phyloP scores from a whole-genome alignment of 495 filamentous ascomycete species.

The Neurospora sublineolata region DNA sequence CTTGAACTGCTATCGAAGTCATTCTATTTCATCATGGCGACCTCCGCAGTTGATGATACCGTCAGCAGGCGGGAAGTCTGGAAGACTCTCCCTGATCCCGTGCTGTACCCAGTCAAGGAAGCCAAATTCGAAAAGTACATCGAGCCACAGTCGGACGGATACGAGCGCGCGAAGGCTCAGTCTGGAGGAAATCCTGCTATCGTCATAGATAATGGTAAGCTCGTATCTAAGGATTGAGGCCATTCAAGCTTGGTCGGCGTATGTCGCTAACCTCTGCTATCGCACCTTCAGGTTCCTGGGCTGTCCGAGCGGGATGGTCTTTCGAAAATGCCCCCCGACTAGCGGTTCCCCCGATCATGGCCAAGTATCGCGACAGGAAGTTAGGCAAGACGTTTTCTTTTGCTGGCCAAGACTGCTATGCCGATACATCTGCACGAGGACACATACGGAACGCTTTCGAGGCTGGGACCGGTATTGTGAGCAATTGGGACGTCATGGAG shows the following conservation, averaged over 20 bases:
- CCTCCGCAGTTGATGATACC: conserved; percentile 29
- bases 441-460: conserved; percentile 89
- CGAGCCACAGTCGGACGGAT: conserved; percentile 55
- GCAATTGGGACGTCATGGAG: conserved; percentile 96
- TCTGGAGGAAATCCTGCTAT: conserved; percentile 52
- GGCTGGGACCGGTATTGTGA: conserved; percentile 75
- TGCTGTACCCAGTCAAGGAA: conserved; percentile 49
- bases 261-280: not conserved
- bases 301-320: conserved; percentile 88
- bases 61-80: conserved; percentile 22
- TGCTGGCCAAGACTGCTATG: conserved; percentile 80
- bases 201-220: conserved; percentile 92
- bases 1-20: not conserved
- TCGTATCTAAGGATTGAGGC: not conserved
- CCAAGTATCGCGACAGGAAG: conserved; percentile 89
- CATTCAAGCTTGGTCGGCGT: not conserved
- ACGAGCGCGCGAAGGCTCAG: conserved; percentile 44
- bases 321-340: conserved; percentile 73
- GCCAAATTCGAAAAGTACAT: conserved; percentile 67
- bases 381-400: conserved; percentile 79
- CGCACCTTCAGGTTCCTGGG: conserved; percentile 57
- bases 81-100: conserved; percentile 33
- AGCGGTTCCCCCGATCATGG: conserved; percentile 75
- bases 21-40: conserved; percentile 26
- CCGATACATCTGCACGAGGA: conserved; percentile 82